phyloP scores from a whole-genome alignment of 164 flowering plant genomes.

The Hamamelis virginiana region DNA sequence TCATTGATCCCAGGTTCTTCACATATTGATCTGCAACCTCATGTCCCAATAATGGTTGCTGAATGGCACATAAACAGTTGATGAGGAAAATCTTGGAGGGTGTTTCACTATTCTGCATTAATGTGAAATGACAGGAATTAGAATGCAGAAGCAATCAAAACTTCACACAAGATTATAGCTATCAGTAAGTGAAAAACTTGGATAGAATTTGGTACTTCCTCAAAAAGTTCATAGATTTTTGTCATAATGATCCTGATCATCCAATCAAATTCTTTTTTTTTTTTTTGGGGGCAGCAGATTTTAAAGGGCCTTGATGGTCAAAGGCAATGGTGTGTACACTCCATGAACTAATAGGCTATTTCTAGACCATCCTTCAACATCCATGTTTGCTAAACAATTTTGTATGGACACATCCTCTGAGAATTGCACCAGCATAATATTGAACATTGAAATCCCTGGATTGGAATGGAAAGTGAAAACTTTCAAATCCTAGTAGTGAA shows the following conservation, averaged over 20 bases:
- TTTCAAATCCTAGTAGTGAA: neutral
- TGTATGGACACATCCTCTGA: no score
- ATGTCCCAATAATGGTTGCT: conserved; percentile 74
- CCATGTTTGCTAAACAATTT: neutral
- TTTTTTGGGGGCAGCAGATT: neutral
- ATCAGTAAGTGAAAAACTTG: no score
- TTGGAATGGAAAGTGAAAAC: neutral
- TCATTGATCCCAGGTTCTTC: conserved; percentile 63
- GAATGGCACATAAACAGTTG: conserved; percentile 88
- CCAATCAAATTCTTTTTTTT: no score
- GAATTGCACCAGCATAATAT: neutral
- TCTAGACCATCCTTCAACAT: neutral
- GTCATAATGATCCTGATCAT: no score
- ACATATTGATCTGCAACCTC: conserved; percentile 72
- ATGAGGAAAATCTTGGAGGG: conserved; percentile 87
- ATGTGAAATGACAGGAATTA: neutral
- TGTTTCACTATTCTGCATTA: conserved; percentile 59
- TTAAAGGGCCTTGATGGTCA: neutral
- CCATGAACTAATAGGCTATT: neutral
- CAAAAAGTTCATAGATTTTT: no score
- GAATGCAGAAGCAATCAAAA: neutral
- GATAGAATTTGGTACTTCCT: no score
- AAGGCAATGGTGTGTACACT: neutral
- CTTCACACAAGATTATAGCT: conserved; percentile 1
- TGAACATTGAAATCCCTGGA: neutral